phyloP scores from a whole-genome alignment of 2,329 filamentous ascomycete genomes.

The Hyphodiscus sp. region DNA sequence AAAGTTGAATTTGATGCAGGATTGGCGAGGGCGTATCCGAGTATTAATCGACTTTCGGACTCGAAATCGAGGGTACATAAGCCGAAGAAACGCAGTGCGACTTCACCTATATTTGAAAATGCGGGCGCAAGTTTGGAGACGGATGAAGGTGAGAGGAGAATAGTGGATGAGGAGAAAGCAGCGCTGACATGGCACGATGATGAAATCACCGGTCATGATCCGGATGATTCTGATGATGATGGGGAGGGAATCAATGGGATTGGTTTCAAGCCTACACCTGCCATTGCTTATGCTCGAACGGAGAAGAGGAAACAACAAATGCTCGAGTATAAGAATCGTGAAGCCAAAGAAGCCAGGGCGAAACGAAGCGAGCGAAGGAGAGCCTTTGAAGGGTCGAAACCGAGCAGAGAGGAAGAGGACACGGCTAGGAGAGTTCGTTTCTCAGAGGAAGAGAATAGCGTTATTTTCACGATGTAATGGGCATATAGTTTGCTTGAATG shows the following conservation, averaged over 20 bases:
- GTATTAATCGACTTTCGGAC: conserved; percentile 24
- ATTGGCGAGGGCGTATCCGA: conserved; percentile 22
- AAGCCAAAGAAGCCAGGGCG: conserved; percentile 54
- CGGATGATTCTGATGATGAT: conserved; percentile 59
- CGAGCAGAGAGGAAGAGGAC: conserved; percentile 15
- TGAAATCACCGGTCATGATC: conserved; percentile 61
- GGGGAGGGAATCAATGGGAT: conserved; percentile 62
- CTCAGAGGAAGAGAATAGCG: conserved; percentile 16
- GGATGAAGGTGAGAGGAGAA: conserved; percentile 4
- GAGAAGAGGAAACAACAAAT: conserved; percentile 55
- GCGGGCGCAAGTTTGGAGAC: conserved; percentile 4
- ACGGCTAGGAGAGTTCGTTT: conserved; percentile 27
- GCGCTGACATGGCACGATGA: conserved; percentile 62
- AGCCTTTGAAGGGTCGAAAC: conserved; percentile 11
- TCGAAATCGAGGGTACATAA: conserved; percentile 24
- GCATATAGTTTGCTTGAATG: background rate
- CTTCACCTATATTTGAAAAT: conserved; percentile 17
- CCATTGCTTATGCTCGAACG: conserved; percentile 50
- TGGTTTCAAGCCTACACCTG: conserved; percentile 58
- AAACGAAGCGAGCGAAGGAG: conserved; percentile 47
- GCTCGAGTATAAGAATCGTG: conserved; percentile 53
- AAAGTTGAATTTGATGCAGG: conserved; percentile 9
- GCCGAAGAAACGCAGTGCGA: conserved; percentile 22
- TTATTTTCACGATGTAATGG: conserved; percentile 13
- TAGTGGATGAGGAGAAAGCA: conserved; percentile 36